These are phyloP conservation scores for Aspergillus indologenus DNA, from an alignment of 495 filamentous ascomycete genomes.

Conservation along the genomic window DNA sequence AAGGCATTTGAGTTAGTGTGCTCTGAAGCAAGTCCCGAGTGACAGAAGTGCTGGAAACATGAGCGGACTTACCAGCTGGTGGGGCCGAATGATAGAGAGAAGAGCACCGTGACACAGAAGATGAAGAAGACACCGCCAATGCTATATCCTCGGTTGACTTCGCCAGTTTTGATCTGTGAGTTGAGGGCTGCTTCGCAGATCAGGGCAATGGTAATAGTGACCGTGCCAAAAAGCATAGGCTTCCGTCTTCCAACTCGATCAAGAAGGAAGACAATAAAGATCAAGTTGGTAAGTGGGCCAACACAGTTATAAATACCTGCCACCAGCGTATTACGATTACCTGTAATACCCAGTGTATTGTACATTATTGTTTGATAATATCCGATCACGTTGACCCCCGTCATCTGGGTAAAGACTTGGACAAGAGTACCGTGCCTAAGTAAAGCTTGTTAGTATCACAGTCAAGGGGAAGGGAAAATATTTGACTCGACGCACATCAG, in stretches of 20 bases:
- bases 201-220: slow-evolving; percentile 39
- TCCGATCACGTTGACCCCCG: slow-evolving; percentile 56
- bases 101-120: slow-evolving; percentile 47
- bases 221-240: slow-evolving; percentile 39
- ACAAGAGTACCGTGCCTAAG: slow-evolving; percentile 32
- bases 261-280: slow-evolving; percentile 45
- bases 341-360: slow-evolving; percentile 53
- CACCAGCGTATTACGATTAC: slow-evolving; percentile 49
- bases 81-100: slow-evolving; percentile 46
- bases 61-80: slow-evolving; percentile 36
- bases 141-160: slow-evolving; percentile 34
- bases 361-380: slow-evolving; percentile 62
- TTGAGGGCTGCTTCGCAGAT: slow-evolving; percentile 44
- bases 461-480: background rate
- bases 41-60: background rate
- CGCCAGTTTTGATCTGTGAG: slow-evolving; percentile 30
- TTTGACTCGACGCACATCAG: slow-evolving; percentile 36
- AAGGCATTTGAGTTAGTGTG: background rate
- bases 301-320: slow-evolving; percentile 60
- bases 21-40: background rate
- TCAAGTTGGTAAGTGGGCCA: slow-evolving; percentile 48
- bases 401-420: slow-evolving; percentile 46
- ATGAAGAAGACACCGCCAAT: slow-evolving; percentile 50
- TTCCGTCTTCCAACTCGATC: slow-evolving; percentile 38
- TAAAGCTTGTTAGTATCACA: slow-evolving; percentile 9